These are phyloP conservation scores for Debaryomyces udenii DNA, from an alignment of 1,139 yeast genomes.

Conservation along the genomic window DNA sequence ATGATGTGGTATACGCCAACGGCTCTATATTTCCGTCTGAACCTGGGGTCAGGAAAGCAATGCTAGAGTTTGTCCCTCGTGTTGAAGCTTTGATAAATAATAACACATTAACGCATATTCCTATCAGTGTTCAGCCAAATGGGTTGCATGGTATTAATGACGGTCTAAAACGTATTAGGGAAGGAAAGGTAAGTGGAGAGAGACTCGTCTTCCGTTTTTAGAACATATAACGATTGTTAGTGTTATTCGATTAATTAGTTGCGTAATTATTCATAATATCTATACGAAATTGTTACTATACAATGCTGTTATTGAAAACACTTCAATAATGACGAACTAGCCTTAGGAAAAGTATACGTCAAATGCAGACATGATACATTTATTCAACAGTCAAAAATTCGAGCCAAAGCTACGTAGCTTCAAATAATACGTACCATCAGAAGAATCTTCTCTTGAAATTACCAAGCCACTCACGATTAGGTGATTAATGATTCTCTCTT, in stretches of 20 bases:
- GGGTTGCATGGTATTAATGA: conserved; percentile 1
- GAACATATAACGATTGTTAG: no score
- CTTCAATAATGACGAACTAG: no score
- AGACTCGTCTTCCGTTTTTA: not conserved
- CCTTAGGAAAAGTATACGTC: no score
- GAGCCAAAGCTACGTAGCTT: conserved; percentile 19
- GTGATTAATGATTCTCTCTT: conserved; percentile 20
- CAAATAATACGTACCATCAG: conserved; percentile 9
- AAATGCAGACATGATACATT: no score
- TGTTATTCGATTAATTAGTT: no score
- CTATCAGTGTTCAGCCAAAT: not conserved
- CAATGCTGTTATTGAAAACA: no score
- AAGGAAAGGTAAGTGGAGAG: conserved; percentile 2
- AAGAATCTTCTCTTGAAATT: conserved; percentile 18
- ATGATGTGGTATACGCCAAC: conserved; percentile 1
- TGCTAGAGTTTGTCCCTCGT: not conserved
- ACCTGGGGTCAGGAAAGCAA: not conserved
- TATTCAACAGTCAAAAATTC: no score
- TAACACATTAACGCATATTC: not conserved
- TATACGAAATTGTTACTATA: no score
- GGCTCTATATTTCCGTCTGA: not conserved
- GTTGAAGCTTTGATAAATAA: not conserved
- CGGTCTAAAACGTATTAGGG: not conserved
- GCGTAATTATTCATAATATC: no score
- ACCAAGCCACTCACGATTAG: conserved; percentile 23